These are phyloP conservation scores for Gaertneriomyces semiglobifer DNA, from an alignment of 192 early-diverging fungal species.

Conservation along the genomic window DNA sequence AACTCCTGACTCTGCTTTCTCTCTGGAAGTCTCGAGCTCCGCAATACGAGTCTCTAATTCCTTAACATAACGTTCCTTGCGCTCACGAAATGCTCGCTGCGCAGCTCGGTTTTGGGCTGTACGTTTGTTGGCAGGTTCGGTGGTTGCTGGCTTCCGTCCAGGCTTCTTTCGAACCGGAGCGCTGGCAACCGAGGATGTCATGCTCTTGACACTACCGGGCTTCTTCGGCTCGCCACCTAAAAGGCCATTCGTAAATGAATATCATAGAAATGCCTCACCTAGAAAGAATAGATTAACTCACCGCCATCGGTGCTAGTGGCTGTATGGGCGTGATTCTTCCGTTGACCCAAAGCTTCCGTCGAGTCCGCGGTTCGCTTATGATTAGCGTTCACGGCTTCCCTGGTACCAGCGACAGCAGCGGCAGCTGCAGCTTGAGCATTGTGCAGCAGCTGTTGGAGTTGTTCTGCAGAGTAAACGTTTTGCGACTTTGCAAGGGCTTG, in stretches of 20 bases:
- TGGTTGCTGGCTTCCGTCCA: slow-evolving; percentile 40
- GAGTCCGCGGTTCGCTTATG: too few species aligned
- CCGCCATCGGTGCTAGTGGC: not conserved
- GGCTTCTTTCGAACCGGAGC: slow-evolving; percentile 35
- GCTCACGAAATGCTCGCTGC: slow-evolving; percentile 42
- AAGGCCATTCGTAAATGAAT: not conserved
- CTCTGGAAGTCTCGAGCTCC: slow-evolving; percentile 30
- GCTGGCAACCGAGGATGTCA: not conserved
- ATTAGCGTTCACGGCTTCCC: too few species aligned
- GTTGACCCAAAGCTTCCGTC: not conserved
- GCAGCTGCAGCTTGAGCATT: too few species aligned
- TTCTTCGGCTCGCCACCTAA: not conserved
- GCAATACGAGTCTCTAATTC: slow-evolving; percentile 34
- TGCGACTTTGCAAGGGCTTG: too few species aligned
- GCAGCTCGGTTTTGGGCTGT: slow-evolving; percentile 48
- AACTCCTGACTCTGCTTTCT: slow-evolving; percentile 11
- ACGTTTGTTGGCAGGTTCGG: slow-evolving; percentile 44
- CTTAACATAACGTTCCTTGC: slow-evolving; percentile 44
- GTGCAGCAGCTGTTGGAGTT: too few species aligned
- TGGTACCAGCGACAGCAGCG: too few species aligned
- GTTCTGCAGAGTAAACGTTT: too few species aligned
- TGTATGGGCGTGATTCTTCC: slow-evolving; percentile 27
- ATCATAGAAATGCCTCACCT: not conserved
- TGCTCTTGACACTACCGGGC: not conserved
- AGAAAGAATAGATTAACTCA: not conserved